Evolutionary conservation across 371 early-diverging fungal genomes (phyloP).

Genomic region (Phascolomyces articulosus): DNA sequence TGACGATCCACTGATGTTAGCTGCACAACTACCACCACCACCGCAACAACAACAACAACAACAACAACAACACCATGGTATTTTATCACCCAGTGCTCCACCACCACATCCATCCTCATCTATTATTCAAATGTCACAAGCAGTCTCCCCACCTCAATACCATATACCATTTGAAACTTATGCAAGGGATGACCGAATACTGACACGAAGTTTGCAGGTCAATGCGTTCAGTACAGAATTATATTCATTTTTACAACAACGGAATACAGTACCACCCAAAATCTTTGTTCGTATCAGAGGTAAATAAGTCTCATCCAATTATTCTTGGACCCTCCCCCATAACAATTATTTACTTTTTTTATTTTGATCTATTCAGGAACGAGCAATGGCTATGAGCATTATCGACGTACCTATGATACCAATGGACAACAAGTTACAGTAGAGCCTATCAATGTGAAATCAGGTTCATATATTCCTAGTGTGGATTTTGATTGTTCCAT

Average conservation of each 20-base stretch:
- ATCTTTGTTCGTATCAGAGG: slow-evolving; percentile 34
- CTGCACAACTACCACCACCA: too few relatives aligned
- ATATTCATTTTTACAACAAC: slow-evolving; percentile 40
- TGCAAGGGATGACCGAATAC: slow-evolving; percentile 7
- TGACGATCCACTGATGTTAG: background rate
- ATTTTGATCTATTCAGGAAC: background rate
- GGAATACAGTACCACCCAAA: slow-evolving; percentile 40
- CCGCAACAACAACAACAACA: background rate
- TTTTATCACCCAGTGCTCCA: background rate
- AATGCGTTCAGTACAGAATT: slow-evolving; percentile 49
- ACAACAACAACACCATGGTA: background rate
- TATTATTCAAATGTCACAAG: too few relatives aligned
- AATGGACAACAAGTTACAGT: background rate
- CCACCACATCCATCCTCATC: background rate
- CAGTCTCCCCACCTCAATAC: background rate
- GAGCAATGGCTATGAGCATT: background rate
- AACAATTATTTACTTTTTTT: too few relatives aligned
- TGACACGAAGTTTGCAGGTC: slow-evolving; percentile 40
- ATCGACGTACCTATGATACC: slow-evolving; percentile 1
- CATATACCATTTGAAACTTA: slow-evolving; percentile 14
- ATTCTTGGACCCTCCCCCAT: too few relatives aligned
- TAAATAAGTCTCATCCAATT: slow-evolving; percentile 3
- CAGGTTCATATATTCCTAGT: background rate
- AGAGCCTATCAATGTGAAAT: background rate
- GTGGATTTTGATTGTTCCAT: slow-evolving; percentile 35